Evolutionary conservation across 352 stramenopile species (phyloP), one percentile per base, ranked within the genome.

Genomic region (Globisporangium parvum): DNA sequence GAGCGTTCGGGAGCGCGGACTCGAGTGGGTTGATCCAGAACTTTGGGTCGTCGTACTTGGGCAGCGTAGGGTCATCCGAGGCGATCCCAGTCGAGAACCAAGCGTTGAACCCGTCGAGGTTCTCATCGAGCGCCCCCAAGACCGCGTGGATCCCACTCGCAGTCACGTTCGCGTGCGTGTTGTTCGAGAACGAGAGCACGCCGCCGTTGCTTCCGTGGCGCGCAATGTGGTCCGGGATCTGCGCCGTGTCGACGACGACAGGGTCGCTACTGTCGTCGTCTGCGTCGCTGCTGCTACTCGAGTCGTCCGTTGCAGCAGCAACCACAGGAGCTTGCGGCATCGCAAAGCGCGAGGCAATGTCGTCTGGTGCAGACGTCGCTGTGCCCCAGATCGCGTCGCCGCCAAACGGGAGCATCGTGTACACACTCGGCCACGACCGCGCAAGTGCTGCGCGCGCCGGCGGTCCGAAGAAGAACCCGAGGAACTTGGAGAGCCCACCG

Each of bases 371-470:
- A 1, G 65, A 80, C 12, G 63, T 60, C 0, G 31, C 42, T 9
- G 70, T 65, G 21, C 87, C 90, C 93, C 93, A 98, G 26, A 98
- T 80, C 11, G 66, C 50, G 56, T 97, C 77, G 26, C 93, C 93
- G 37, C 93, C 95, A 55, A 98, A 96, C 0, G 93, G 90, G 17
- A 98, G 61, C 88, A 98, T 96, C 26, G 86, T 75, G 63, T 80
- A 97, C 8, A 98, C 69, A 55, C 79, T 96, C 26, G 77, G 67
- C 82, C 82, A 92, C 28, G 78, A 89, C 0, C 82, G 76, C 8
- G 78, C 80, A 6, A 92, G 59, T 31, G 69, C 57, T 10, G 80
- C 80, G 14, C 82, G 76, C 5, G 76, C 57, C 21, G 77, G 71
- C 3, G 76, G 69, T 2, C 66, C 77, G 48, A 92, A 92, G 57